These are phyloP conservation scores for Angophora floribunda DNA, from an alignment of 345 rosid genomes.

Conservation along the genomic window DNA sequence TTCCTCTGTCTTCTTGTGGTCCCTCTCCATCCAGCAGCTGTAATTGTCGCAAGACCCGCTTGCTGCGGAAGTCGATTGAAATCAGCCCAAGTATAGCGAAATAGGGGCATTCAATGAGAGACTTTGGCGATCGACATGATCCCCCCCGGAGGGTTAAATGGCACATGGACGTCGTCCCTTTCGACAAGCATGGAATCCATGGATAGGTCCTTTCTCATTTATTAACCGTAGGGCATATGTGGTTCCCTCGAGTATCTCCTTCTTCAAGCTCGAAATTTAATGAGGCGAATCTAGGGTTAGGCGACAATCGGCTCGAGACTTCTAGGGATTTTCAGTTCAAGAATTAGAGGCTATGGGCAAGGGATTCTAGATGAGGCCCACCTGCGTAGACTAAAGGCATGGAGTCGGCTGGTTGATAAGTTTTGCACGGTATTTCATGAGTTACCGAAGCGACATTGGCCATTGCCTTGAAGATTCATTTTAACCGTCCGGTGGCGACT, in stretches of 20 bases:
- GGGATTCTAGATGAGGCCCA: not conserved
- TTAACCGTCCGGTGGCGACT: not conserved
- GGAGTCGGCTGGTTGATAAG: not conserved
- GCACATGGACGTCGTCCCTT: not conserved
- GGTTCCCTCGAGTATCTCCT: not conserved
- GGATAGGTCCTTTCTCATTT: not conserved
- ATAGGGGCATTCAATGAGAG: not conserved
- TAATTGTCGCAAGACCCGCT: not conserved
- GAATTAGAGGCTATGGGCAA: not conserved
- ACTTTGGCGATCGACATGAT: not conserved
- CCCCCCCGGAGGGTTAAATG: not conserved
- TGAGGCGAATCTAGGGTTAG: not conserved
- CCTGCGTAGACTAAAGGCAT: not conserved
- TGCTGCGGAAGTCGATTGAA: not conserved
- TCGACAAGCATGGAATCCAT: not conserved
- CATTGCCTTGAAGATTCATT: not conserved
- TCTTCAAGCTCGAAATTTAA: not conserved
- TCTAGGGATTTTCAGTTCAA: not conserved
- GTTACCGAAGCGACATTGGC: not conserved
- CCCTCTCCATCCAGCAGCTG: not conserved
- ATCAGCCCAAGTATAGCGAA: not conserved
- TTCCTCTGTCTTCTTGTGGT: not conserved
- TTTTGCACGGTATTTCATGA: not conserved
- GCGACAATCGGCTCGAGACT: not conserved
- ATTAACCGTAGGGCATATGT: not conserved